phyloP scores from a whole-genome alignment of 495 filamentous ascomycete species.

The Thermothielavioides terrestris region DNA sequence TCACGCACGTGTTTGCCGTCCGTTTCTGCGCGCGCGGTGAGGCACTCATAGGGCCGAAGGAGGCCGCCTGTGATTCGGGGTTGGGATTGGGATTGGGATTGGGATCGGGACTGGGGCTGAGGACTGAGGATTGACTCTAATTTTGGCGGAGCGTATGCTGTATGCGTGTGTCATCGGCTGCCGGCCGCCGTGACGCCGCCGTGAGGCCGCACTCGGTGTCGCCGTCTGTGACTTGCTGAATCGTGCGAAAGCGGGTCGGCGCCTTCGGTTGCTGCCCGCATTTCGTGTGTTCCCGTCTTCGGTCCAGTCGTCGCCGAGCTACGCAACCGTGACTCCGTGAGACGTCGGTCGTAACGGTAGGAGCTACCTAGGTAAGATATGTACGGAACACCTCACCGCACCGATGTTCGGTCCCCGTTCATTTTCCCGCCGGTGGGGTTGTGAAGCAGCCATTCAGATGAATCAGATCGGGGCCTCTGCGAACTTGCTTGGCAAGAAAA shows the following conservation, averaged over 20 bases:
- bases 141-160: background rate
- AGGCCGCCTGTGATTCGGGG: too few relatives aligned
- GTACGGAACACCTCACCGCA: too few relatives aligned
- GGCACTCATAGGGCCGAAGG: too few relatives aligned
- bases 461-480: too few relatives aligned
- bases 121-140: background rate
- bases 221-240: background rate
- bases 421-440: too few relatives aligned
- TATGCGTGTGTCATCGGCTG: slow-evolving; percentile 1
- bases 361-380: too few relatives aligned
- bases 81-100: background rate
- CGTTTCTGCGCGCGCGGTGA: slow-evolving; percentile 25
- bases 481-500: too few relatives aligned
- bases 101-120: background rate
- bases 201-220: background rate
- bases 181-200: background rate
- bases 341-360: too few relatives aligned
- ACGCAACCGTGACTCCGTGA: background rate
- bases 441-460: too few relatives aligned
- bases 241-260: background rate
- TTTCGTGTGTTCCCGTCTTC: background rate
- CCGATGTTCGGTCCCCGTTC: too few relatives aligned
- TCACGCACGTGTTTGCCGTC: slow-evolving; percentile 32
- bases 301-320: background rate
- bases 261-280: slow-evolving; percentile 2